phyloP scores from a whole-genome alignment of 2,329 filamentous ascomycete genomes.

The Trichoderma polysporum region DNA sequence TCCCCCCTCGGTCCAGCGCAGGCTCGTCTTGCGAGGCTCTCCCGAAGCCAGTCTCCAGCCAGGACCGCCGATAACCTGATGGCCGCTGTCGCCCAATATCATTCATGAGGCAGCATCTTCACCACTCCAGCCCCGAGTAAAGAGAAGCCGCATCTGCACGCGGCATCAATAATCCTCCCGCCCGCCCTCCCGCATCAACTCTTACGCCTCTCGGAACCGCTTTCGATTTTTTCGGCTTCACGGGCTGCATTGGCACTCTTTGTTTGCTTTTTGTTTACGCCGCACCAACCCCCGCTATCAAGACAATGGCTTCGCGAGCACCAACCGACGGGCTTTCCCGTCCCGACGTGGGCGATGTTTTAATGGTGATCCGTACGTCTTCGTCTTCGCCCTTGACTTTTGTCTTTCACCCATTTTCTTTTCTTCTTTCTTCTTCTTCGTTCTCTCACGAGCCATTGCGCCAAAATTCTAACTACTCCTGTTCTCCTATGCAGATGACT shows the following conservation, averaged over 20 bases:
- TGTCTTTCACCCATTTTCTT: too few relatives aligned
- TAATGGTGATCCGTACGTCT: constrained; percentile 69
- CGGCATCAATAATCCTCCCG: neutral
- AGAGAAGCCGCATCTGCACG: neutral
- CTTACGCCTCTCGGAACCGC: neutral
- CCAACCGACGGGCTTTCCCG: constrained; percentile 40
- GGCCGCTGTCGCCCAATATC: neutral
- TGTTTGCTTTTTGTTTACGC: neutral
- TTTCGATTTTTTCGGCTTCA: neutral
- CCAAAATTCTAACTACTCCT: constrained; percentile 21
- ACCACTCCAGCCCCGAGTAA: neutral
- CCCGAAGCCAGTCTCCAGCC: neutral
- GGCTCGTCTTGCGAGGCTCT: neutral
- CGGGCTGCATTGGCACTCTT: neutral
- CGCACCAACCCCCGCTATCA: neutral
- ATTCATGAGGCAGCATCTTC: constrained; percentile 6
- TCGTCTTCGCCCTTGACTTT: neutral
- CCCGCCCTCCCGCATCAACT: neutral
- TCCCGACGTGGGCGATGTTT: constrained; percentile 64
- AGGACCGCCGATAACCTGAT: neutral
- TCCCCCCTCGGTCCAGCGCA: neutral
- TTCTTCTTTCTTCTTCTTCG: neutral
- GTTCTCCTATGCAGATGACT: constrained; percentile 66
- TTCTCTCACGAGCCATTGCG: neutral
- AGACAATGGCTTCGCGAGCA: constrained; percentile 40